Evolutionary conservation across 176 grass and related monocot genomes (phyloP).

Genomic region (Musa schizocarpa): DNA sequence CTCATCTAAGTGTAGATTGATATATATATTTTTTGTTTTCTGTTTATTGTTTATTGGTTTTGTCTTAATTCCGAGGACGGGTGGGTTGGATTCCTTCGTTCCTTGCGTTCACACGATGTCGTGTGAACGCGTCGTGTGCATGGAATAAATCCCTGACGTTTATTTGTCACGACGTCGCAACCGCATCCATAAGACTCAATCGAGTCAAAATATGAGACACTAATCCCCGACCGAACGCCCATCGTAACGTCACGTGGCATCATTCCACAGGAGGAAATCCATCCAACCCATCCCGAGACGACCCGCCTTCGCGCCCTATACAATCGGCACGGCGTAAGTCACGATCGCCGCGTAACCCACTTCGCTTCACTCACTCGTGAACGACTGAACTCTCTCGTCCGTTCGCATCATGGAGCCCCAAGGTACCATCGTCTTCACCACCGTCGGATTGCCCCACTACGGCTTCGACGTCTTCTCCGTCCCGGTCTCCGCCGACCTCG

Average conservation of each 20-base stretch:
- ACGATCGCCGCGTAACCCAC: background rate
- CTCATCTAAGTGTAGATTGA: no score
- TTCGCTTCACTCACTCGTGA: background rate
- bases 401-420: conserved; percentile 47
- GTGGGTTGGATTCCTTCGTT: background rate
- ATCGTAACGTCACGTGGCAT: no score
- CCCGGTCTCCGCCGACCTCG: conserved; percentile 18
- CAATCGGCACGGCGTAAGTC: no score
- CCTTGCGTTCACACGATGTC: background rate
- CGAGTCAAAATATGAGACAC: no score
- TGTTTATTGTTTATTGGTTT: no score
- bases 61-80: no score
- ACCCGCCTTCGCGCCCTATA: no score
- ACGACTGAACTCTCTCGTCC: background rate
- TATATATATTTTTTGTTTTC: no score
- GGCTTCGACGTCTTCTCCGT: conserved; percentile 95
- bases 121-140: background rate
- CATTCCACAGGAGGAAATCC: no score
- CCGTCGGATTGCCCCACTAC: conserved; percentile 52
- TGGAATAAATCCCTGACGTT: background rate
- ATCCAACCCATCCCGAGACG: no score
- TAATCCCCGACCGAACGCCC: no score
- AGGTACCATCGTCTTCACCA: conserved; percentile 56
- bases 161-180: background rate
- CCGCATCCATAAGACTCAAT: no score